These are phyloP conservation scores for Effrenium voratum DNA, from an alignment of 73 alveolate genomes.

Conservation along the genomic window DNA sequence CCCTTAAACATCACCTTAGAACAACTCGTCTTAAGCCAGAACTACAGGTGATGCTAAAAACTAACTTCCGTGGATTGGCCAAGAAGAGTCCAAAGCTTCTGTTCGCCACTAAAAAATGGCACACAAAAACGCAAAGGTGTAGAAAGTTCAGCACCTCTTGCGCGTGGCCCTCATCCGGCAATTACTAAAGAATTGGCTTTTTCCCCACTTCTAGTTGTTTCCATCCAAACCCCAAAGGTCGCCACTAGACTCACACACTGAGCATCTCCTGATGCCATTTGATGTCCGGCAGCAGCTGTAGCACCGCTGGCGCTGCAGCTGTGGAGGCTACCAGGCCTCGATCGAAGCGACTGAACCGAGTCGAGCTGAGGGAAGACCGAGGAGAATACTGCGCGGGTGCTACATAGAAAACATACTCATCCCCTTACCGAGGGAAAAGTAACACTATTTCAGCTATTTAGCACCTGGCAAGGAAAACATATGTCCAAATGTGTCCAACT, in stretches of 20 bases:
- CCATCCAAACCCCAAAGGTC: not conserved
- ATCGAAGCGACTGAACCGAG: no score
- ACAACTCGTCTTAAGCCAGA: no score
- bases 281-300: conserved; percentile 45
- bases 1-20: no score
- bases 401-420: no score
- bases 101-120: not conserved
- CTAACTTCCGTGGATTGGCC: not conserved
- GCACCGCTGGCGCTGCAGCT: conserved; percentile 37
- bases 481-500: no score
- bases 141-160: not conserved
- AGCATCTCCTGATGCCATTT: conserved; percentile 44
- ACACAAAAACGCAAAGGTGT: not conserved
- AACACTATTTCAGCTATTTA: no score
- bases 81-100: not conserved
- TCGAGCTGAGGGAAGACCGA: no score
- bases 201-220: not conserved
- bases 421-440: no score
- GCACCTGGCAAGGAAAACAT: no score
- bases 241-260: not conserved
- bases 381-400: no score
- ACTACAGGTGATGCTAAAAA: no score
- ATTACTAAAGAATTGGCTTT: not conserved
- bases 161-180: not conserved
- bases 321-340: conserved; percentile 52